Evolutionary conservation across 179 eudicot species (phyloP).

Genomic region (Patellifolia procumbens): DNA sequence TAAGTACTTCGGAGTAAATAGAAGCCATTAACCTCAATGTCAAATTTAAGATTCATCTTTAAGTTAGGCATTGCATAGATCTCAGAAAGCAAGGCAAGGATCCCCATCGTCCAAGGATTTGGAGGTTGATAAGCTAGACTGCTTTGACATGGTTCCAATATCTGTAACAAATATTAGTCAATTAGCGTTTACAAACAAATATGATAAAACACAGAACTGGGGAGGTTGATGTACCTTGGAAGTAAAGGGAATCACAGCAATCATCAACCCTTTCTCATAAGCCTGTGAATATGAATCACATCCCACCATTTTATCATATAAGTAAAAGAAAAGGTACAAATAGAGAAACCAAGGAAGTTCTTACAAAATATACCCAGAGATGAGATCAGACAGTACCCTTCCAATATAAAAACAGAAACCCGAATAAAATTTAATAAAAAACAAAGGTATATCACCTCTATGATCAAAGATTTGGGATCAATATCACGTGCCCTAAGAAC

Average conservation of each 20-base stretch:
- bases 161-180: conserved; percentile 39
- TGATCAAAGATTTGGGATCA: conserved; percentile 84
- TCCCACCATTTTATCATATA: conserved; percentile 1
- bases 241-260: conserved; percentile 94
- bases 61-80: conserved; percentile 94
- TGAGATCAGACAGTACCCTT: neutral
- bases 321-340: neutral
- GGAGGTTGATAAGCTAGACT: conserved; percentile 96
- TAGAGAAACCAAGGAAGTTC: neutral
- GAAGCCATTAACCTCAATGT: conserved; percentile 68
- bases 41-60: conserved; percentile 94
- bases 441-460: conserved; percentile 56
- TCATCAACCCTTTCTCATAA: conserved; percentile 93
- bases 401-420: neutral
- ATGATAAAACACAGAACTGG: neutral
- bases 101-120: conserved; percentile 97
- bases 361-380: neutral
- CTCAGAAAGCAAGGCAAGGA: conserved; percentile 83
- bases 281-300: conserved; percentile 52
- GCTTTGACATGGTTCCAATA: conserved; percentile 83
- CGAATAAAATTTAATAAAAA: no score
- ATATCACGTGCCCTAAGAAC: conserved; percentile 79
- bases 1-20: neutral
- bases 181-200: conserved; percentile 13
- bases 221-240: conserved; percentile 63